phyloP scores from a whole-genome alignment of 2,329 filamentous ascomycete genomes.

The Diaporthe capsici region DNA sequence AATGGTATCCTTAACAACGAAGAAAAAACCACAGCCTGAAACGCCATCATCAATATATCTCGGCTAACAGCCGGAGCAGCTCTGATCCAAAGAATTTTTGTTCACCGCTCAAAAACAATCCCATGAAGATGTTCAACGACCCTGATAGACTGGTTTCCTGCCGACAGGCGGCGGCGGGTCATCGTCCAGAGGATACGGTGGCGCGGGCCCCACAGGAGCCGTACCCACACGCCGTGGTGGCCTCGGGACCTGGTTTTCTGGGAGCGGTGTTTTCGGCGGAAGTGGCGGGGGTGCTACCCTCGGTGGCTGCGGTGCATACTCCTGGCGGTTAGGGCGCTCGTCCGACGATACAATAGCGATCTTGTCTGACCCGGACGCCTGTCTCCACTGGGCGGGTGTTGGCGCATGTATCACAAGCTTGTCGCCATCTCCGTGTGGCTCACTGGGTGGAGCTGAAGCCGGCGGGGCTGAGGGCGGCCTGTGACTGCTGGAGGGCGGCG shows the following conservation, averaged over 20 bases:
- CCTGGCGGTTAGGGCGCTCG: constrained; percentile 65
- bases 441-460: constrained; percentile 36
- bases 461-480: constrained; percentile 45
- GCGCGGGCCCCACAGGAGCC: constrained; percentile 49
- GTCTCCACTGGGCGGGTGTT: constrained; percentile 71
- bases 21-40: not conserved
- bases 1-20: constrained; percentile 41
- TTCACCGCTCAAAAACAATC: not conserved
- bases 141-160: constrained; percentile 82
- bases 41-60: constrained; percentile 17
- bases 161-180: constrained; percentile 86
- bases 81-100: not conserved
- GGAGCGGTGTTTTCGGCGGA: constrained; percentile 83
- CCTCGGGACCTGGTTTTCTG: constrained; percentile 59
- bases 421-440: constrained; percentile 58
- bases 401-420: constrained; percentile 70
- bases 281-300: constrained; percentile 76
- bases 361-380: constrained; percentile 74
- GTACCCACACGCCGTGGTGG: constrained; percentile 47
- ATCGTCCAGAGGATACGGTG: constrained; percentile 86
- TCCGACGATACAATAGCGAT: constrained; percentile 75
- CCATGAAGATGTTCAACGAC: constrained; percentile 54
- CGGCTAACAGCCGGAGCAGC: not conserved
- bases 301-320: constrained; percentile 48
- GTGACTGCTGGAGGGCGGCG: constrained; percentile 42